Base-by-base conservation (phyloP, 1,139 yeast species). In the Saccharomyces pastorianus region DNA sequence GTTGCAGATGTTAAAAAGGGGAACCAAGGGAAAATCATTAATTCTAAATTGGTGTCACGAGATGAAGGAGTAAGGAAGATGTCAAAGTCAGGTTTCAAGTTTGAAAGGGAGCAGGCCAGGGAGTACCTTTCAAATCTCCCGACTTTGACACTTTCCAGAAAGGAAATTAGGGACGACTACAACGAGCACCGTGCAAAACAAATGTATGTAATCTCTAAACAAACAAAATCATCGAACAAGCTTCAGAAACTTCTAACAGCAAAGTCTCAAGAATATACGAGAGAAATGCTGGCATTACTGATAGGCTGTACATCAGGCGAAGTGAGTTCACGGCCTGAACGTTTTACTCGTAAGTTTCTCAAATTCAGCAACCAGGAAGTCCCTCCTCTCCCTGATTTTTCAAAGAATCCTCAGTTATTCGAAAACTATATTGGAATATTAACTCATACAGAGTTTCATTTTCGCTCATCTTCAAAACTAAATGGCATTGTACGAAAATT, bases 401-500 rank as follows among this genome's bases (percentile, higher is more conserved):
- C 58, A 4, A 50, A 58, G 7, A 58, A 67, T 46, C 64, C 69
- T 0, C 50, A 56, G 3, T 47, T 48, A 4, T 73, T 73, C 56
- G 69, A 64, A 17, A 59, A 61, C 5, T 74, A 73, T 53, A 60
- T 74, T 48, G 69, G 70, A 17, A 31, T 59, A 5, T 51, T 74
- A 27, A 70, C 75, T 1, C 76, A 73, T 54, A 64, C 73, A 1
- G 64, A 63, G 1, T 73, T 70, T 55, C 66, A 69, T 27, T 61
- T 58, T 52, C 66, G 66, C 48, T 64, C 64, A 23, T 69, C 75
- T 1, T 70, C 75, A 2, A 64, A 61, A 48, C 58, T 61, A 48
- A 65, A 66, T 50, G 74, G 75, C 13, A 58, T 72, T 2, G 65
- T 73, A 3, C 70, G 73, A 2, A 67, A 69, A 47, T 61, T 74